These are phyloP conservation scores for Pulveroboletus sp. DNA, from an alignment of 768 basidiomycete species.

Conservation along the genomic window DNA sequence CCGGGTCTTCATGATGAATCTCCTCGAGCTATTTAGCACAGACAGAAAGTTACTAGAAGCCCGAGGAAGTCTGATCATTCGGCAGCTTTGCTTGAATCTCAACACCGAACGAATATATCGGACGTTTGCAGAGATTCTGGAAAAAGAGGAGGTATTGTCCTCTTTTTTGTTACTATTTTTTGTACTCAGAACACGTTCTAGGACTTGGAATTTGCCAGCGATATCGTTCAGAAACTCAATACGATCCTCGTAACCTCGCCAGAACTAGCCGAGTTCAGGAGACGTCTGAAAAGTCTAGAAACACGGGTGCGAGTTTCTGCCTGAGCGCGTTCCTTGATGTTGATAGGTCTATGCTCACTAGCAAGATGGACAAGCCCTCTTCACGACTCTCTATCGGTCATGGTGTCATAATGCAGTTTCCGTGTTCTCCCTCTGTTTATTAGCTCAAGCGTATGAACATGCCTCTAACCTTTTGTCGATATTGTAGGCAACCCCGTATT, in stretches of 20 bases:
- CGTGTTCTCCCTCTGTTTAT: constrained; percentile 90
- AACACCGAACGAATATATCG: constrained; percentile 95
- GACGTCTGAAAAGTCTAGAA: constrained; percentile 88
- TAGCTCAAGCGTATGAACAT: constrained; percentile 98
- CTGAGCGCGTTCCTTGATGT: not conserved
- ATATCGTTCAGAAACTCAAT: constrained; percentile 96
- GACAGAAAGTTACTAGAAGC: constrained; percentile 87
- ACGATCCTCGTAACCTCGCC: constrained; percentile 95
- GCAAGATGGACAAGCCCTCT: constrained; percentile 96
- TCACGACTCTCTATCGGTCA: constrained; percentile 89
- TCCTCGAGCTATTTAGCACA: constrained; percentile 92
- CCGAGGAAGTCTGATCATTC: constrained; percentile 90
- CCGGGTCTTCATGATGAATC: constrained; percentile 91
- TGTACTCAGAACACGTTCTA: constrained; percentile 29
- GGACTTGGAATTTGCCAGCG: constrained; percentile 97
- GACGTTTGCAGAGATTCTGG: constrained; percentile 94
- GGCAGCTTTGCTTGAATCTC: constrained; percentile 89
- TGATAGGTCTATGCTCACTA: constrained; percentile 20
- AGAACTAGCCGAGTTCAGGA: constrained; percentile 92
- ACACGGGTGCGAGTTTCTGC: constrained; percentile 60
- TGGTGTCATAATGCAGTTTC: constrained; percentile 99
- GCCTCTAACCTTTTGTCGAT: constrained; percentile 94
- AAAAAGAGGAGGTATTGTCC: constrained; percentile 85
- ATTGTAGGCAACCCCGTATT: constrained; percentile 54
- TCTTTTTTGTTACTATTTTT: not conserved